Evolutionary conservation across 768 basidiomycete genomes (phyloP).

Genomic region (Lentinula guzmanii): DNA sequence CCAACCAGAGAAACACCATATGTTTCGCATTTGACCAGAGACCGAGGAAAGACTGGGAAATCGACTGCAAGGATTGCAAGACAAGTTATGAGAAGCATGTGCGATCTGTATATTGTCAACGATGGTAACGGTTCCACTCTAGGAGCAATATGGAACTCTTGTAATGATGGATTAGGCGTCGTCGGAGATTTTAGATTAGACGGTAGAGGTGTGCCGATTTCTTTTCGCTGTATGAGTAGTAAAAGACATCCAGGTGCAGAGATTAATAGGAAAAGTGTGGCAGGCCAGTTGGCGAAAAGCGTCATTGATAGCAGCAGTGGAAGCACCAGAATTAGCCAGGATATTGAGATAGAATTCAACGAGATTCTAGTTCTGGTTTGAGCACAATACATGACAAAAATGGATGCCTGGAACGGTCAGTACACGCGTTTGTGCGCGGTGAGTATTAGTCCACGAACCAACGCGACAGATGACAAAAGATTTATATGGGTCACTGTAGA

Average conservation of each 20-base stretch:
- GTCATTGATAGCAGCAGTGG: slow-evolving; percentile 86
- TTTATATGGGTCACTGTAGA: slow-evolving; percentile 67
- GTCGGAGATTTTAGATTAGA: slow-evolving; percentile 26
- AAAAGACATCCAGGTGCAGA: slow-evolving; percentile 39
- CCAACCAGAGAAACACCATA: slow-evolving; percentile 89
- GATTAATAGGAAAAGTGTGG: slow-evolving; percentile 43
- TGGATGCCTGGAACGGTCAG: not conserved
- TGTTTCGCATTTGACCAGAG: slow-evolving; percentile 87
- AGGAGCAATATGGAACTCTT: slow-evolving; percentile 7
- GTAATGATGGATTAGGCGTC: slow-evolving; percentile 14
- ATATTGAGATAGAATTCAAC: slow-evolving; percentile 33
- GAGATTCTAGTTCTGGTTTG: slow-evolving; percentile 60
- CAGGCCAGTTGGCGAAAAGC: slow-evolving; percentile 55
- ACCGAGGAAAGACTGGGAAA: slow-evolving; percentile 86
- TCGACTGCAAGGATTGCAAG: slow-evolving; percentile 94
- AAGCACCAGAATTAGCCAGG: slow-evolving; percentile 62
- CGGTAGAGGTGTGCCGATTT: slow-evolving; percentile 45
- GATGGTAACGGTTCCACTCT: slow-evolving; percentile 56
- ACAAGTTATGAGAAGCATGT: slow-evolving; percentile 93
- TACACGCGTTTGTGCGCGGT: not conserved
- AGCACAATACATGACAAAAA: not conserved
- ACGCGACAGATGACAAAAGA: slow-evolving; percentile 52
- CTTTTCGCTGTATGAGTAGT: slow-evolving; percentile 34
- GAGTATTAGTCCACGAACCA: slow-evolving; percentile 39
- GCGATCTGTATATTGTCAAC: slow-evolving; percentile 82